phyloP scores from a whole-genome alignment of 2,329 filamentous ascomycete genomes.

The Helotiales sp. region DNA sequence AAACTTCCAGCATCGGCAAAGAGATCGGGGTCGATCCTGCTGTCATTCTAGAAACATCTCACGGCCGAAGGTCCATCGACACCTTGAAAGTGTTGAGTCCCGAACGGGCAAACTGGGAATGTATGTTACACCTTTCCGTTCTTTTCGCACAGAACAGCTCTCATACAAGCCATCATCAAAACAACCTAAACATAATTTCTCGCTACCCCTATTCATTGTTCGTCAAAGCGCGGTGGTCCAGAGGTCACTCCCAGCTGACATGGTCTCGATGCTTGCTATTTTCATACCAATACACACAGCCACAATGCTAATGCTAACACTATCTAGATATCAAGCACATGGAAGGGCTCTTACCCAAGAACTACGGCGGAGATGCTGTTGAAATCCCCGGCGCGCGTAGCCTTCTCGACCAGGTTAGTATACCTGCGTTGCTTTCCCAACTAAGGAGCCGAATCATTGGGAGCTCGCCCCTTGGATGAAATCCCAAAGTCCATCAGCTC shows the following conservation, averaged over 20 bases:
- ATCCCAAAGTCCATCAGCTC: background rate
- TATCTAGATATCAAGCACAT: constrained; percentile 74
- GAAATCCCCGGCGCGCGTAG: constrained; percentile 84
- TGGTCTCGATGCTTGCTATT: background rate
- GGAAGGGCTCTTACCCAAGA: constrained; percentile 77
- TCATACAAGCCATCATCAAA: background rate
- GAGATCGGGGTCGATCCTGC: constrained; percentile 86
- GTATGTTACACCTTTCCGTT: constrained; percentile 57
- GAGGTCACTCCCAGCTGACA: background rate
- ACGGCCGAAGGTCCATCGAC: constrained; percentile 90
- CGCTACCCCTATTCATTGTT: background rate
- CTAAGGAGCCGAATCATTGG: background rate
- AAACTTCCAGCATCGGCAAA: constrained; percentile 65
- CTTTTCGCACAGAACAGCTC: background rate
- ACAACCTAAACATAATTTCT: background rate
- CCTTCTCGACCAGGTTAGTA: constrained; percentile 59
- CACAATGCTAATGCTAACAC: constrained; percentile 10
- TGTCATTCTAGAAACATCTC: constrained; percentile 86
- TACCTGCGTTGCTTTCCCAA: background rate
- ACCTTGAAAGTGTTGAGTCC: constrained; percentile 74
- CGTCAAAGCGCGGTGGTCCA: background rate
- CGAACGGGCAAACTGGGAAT: constrained; percentile 90
- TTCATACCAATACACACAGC: background rate
- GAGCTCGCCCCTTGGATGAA: no score
- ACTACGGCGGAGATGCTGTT: constrained; percentile 76